These are phyloP conservation scores for Tricholoma saponaceum DNA, from an alignment of 768 basidiomycete genomes.

Conservation along the genomic window DNA sequence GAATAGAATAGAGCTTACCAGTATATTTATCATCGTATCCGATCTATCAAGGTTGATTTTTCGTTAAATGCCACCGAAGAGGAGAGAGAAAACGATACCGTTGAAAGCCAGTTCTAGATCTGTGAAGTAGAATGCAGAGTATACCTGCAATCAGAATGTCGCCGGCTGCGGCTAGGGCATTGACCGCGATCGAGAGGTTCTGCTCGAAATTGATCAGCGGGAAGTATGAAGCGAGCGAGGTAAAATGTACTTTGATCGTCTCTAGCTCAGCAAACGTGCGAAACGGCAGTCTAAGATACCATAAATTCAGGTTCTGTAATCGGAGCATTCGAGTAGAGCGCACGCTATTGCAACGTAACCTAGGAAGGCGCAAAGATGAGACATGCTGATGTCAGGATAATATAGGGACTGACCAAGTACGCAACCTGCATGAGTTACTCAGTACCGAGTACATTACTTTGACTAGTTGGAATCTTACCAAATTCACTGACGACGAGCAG, in stretches of 20 bases:
- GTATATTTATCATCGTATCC: too few relatives aligned
- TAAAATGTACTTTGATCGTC: conserved; percentile 28
- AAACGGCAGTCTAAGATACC: conserved; percentile 23
- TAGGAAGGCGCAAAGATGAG: conserved; percentile 8
- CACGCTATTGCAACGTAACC: conserved; percentile 33
- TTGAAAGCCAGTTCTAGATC: too few relatives aligned
- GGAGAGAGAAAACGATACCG: too few relatives aligned
- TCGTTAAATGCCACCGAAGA: conserved; percentile 4
- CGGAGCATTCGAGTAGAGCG: conserved; percentile 10
- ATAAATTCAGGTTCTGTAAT: neutral
- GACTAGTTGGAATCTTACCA: conserved; percentile 16
- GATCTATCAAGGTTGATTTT: too few relatives aligned
- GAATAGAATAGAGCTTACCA: too few relatives aligned
- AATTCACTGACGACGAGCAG: conserved; percentile 42
- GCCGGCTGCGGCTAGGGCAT: conserved; percentile 40
- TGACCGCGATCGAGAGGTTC: conserved; percentile 39
- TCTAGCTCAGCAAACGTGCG: conserved; percentile 30
- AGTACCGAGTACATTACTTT: neutral
- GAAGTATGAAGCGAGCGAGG: neutral
- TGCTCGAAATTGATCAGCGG: conserved; percentile 8
- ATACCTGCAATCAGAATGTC: conserved; percentile 43
- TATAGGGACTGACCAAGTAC: conserved; percentile 25
- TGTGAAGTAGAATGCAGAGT: too few relatives aligned
- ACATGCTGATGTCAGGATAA: neutral
- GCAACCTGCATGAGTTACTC: too few relatives aligned